Evolutionary conservation across 805 yeast species (phyloP).

Genomic region (Hanseniaspora lachancei): DNA sequence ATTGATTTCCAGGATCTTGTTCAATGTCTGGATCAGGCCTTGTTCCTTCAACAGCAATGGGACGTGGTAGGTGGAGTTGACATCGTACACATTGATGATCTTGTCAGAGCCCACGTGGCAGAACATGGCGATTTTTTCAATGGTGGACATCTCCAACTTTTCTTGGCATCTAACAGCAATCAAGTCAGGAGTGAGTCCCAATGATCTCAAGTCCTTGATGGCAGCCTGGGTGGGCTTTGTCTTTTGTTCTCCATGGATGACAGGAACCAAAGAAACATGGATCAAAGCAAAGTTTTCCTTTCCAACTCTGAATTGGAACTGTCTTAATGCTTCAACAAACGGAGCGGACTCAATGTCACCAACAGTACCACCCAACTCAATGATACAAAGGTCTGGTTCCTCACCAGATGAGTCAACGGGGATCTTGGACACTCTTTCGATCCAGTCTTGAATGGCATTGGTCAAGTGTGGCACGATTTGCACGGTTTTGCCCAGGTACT

Average conservation of each 20-base stretch:
- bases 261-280: constrained; percentile 95
- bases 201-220: constrained; percentile 84
- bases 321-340: constrained; percentile 96
- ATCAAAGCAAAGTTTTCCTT: constrained; percentile 84
- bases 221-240: constrained; percentile 99
- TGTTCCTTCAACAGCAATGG: constrained; percentile 84
- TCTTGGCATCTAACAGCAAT: constrained; percentile 95
- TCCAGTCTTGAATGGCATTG: constrained; percentile 96
- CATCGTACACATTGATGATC: constrained; percentile 93
- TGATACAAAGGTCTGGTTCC: constrained; percentile 87
- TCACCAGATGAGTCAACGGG: constrained; percentile 61
- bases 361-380: constrained; percentile 97
- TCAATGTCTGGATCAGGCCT: constrained; percentile 60
- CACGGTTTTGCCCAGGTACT: constrained; percentile 96
- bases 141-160: constrained; percentile 68
- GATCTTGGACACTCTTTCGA: constrained; percentile 76
- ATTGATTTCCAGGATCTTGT: constrained; percentile 48
- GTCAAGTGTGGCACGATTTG: constrained; percentile 98
- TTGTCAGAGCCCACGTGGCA: constrained; percentile 98
- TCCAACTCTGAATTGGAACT: constrained; percentile 96
- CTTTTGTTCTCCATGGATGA: constrained; percentile 96
- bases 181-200: constrained; percentile 91
- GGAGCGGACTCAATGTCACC: constrained; percentile 99
- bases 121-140: constrained; percentile 94
- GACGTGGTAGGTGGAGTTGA: constrained; percentile 92